Conservation (phyloP, 805 yeast genomes). For the Candida corydali region DNA sequence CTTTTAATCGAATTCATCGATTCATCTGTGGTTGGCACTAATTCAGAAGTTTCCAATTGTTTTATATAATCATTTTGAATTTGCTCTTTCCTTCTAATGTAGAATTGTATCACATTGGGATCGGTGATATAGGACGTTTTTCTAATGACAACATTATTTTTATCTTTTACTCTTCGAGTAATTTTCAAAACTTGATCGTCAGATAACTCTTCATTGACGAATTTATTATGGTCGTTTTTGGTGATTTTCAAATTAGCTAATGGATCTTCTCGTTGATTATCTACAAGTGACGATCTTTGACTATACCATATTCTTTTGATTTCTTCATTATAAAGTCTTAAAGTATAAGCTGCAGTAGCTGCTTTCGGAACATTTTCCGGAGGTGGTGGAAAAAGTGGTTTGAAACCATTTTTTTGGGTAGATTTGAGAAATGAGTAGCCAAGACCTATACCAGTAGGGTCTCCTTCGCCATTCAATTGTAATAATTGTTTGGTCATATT, state of each 20-base stretch:
- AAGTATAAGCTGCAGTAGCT: conserved; percentile 55
- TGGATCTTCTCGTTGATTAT: conserved; percentile 19
- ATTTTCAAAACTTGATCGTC: conserved; percentile 40
- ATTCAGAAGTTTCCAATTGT: conserved; percentile 67
- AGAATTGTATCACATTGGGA: conserved; percentile 82
- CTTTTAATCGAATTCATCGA: conserved; percentile 76
- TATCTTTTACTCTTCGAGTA: conserved; percentile 75
- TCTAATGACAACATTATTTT: conserved; percentile 82
- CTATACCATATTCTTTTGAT: conserved; percentile 85
- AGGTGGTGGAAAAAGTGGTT: conserved; percentile 33
- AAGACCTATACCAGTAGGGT: conserved; percentile 87
- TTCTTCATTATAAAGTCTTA: conserved; percentile 87
- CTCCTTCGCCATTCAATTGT: conserved; percentile 91
- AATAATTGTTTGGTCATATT: conserved; percentile 97
- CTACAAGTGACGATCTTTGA: conserved; percentile 59
- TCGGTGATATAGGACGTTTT: conserved; percentile 74
- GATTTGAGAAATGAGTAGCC: conserved; percentile 85
- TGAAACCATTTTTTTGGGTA: conserved; percentile 92
- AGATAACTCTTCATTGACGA: conserved; percentile 19
- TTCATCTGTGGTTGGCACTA: conserved; percentile 75
- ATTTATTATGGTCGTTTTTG: conserved; percentile 22
- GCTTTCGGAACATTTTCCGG: conserved; percentile 36
- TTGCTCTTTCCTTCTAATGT: conserved; percentile 65
- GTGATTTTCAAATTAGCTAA: conserved; percentile 10
- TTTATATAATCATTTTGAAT: conserved; percentile 51